phyloP scores from a whole-genome alignment of 345 rosid genomes.

The Gossypium arboreum region DNA sequence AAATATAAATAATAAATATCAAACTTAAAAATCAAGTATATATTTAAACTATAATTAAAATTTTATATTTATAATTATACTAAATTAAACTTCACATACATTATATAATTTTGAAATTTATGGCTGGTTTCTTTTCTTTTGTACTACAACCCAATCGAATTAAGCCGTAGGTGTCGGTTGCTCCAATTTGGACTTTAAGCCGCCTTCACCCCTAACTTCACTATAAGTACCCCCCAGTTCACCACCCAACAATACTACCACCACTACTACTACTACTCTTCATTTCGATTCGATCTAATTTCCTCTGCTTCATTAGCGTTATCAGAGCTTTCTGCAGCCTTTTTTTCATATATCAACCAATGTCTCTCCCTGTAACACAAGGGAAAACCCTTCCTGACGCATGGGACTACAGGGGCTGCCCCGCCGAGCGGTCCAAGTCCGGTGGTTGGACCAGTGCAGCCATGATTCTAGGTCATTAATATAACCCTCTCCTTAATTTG shows the following conservation, averaged over 20 bases:
- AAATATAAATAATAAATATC: too few species aligned
- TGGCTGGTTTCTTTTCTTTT: neutral
- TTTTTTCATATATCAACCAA: constrained; percentile 1
- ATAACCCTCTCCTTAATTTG: neutral
- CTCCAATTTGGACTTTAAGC: neutral
- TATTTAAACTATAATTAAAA: too few species aligned
- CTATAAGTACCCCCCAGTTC: neutral
- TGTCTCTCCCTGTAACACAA: constrained; percentile 53
- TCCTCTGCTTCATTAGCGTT: neutral
- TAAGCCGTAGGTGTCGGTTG: neutral
- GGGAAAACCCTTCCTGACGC: constrained; percentile 61
- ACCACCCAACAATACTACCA: too few species aligned
- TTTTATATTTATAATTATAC: too few species aligned
- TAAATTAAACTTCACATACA: too few species aligned
- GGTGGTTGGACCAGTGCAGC: constrained; percentile 93
- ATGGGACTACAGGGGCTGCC: constrained; percentile 90
- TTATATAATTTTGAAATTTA: too few species aligned
- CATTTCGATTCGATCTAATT: neutral
- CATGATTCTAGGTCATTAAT: constrained; percentile 69
- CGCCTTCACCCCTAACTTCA: neutral
- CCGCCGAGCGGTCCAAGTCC: constrained; percentile 52
- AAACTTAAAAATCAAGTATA: too few species aligned
- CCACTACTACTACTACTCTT: neutral
- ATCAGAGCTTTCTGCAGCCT: neutral
- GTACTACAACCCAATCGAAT: neutral